Evolutionary conservation across 257 asterid genomes (phyloP).

Genomic region (Sherardia arvensis): DNA sequence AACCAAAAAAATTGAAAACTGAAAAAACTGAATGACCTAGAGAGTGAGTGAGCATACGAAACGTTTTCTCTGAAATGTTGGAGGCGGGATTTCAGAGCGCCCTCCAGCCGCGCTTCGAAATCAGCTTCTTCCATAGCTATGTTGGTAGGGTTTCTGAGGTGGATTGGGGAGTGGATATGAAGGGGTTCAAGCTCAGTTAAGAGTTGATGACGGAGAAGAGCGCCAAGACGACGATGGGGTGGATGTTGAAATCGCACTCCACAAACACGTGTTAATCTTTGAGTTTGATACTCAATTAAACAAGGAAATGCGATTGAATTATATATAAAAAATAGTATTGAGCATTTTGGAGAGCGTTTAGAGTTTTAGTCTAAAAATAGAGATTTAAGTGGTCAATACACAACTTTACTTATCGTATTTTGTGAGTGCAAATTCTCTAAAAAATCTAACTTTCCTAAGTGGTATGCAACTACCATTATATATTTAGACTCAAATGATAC

Average conservation of each 20-base stretch:
- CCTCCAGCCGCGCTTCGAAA: neutral
- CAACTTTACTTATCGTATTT: too few relatives aligned
- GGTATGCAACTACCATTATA: too few relatives aligned
- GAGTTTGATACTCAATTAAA: too few relatives aligned
- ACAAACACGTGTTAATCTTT: neutral
- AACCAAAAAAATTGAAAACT: neutral
- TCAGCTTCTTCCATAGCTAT: neutral
- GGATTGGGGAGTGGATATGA: neutral
- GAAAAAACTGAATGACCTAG: neutral
- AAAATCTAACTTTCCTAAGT: too few relatives aligned
- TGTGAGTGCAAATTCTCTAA: too few relatives aligned
- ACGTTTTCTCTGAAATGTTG: constrained; percentile 8
- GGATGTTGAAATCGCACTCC: neutral
- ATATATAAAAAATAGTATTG: too few relatives aligned
- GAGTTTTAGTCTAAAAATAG: too few relatives aligned
- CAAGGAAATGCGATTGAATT: too few relatives aligned
- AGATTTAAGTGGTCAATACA: too few relatives aligned
- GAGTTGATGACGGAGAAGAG: neutral
- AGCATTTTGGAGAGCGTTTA: too few relatives aligned
- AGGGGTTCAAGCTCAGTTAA: neutral
- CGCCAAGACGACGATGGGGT: neutral
- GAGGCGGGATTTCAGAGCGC: constrained; percentile 5
- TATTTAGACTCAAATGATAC: too few relatives aligned
- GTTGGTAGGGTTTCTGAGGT: neutral
- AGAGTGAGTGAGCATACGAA: neutral